These are phyloP conservation scores for Cryphonectria radicalis DNA, from an alignment of 2,329 filamentous ascomycete genomes.

Conservation along the genomic window DNA sequence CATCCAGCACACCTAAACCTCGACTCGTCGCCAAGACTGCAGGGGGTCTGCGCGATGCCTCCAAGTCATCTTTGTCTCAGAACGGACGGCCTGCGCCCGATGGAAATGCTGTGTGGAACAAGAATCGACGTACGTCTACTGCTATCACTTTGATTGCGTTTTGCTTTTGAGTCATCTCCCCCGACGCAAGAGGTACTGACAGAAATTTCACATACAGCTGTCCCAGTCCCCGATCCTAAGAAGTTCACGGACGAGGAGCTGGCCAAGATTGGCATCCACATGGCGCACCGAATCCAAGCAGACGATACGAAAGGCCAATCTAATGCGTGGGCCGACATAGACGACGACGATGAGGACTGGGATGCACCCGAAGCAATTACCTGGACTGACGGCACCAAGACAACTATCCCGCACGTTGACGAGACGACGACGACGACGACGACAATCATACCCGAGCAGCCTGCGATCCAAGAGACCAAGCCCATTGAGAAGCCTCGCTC, in stretches of 20 bases:
- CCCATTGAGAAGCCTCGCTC: constrained; percentile 50
- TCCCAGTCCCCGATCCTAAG: constrained; percentile 71
- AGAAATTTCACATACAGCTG: constrained; percentile 48
- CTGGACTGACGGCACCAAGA: constrained; percentile 88
- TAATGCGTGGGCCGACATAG: constrained; percentile 74
- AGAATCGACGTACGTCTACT: constrained; percentile 72
- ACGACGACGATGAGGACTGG: constrained; percentile 82
- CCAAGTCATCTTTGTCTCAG: constrained; percentile 45
- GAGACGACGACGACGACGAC: constrained; percentile 43
- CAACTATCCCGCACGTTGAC: constrained; percentile 69
- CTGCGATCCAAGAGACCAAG: constrained; percentile 35
- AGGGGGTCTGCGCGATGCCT: constrained; percentile 59
- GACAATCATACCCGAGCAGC: constrained; percentile 24
- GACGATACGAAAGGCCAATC: constrained; percentile 76
- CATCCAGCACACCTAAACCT: constrained; percentile 61
- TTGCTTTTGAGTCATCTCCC: not conserved
- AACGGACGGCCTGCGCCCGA: constrained; percentile 64
- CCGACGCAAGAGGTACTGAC: constrained; percentile 8
- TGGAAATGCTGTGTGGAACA: constrained; percentile 82
- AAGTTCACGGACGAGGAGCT: constrained; percentile 87
- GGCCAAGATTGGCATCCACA: constrained; percentile 84
- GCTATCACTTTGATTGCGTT: not conserved
- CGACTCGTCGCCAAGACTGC: constrained; percentile 78
- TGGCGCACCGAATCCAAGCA: constrained; percentile 76
- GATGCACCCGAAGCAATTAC: constrained; percentile 85